Conservation (phyloP, 75 land plant genomes). For the Selaginella tamariscina region DNA sequence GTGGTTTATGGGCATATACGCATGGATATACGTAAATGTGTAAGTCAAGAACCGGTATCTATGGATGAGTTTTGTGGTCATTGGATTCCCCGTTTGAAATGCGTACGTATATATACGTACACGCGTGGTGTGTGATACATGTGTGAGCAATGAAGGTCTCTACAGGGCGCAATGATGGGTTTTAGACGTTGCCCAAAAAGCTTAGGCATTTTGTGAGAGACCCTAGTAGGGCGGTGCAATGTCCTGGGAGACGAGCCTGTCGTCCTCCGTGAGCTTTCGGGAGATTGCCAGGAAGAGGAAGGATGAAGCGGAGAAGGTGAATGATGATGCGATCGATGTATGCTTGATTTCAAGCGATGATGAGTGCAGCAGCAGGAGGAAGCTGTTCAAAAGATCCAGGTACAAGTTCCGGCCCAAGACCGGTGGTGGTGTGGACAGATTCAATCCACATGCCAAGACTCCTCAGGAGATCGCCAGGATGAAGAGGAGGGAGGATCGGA, state of each 20-base stretch:
- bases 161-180: too few species aligned
- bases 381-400: neutral
- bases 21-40: too few species aligned
- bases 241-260: neutral
- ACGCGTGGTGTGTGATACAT: too few species aligned
- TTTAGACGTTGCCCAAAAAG: too few species aligned
- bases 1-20: too few species aligned
- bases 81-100: too few species aligned
- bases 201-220: too few species aligned
- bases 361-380: neutral
- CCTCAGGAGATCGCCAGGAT: neutral
- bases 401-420: neutral
- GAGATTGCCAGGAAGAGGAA: neutral
- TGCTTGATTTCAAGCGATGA: neutral
- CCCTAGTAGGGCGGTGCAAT: neutral
- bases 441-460: neutral
- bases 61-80: too few species aligned
- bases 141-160: too few species aligned
- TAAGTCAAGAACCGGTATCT: too few species aligned
- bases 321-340: neutral
- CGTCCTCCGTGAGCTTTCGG: neutral
- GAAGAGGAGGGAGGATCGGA: neutral
- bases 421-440: neutral
- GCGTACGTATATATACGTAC: too few species aligned
- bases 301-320: neutral